phyloP scores from a whole-genome alignment of 768 basidiomycete species.

The Fomitopsis pulvina region DNA sequence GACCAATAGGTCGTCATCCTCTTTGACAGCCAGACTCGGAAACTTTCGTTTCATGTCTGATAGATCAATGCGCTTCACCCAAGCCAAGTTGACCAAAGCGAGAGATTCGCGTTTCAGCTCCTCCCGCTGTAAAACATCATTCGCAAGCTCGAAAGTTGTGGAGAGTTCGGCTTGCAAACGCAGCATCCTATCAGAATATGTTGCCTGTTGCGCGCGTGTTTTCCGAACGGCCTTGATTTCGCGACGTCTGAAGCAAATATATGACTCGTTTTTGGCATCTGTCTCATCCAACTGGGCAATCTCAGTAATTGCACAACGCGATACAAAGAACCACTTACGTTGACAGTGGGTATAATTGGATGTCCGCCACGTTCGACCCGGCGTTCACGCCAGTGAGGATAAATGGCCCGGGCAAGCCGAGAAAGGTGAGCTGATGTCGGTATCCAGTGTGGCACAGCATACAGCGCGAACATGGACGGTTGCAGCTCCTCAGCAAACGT shows the following conservation, averaged over 20 bases:
- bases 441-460: conserved; percentile 59
- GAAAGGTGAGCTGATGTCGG: conserved; percentile 57
- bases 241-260: conserved; percentile 93
- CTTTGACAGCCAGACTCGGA: conserved; percentile 50
- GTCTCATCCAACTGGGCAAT: conserved; percentile 72
- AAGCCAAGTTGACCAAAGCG: conserved; percentile 55
- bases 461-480: conserved; percentile 62
- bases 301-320: background rate
- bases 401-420: conserved; percentile 66
- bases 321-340: conserved; percentile 45
- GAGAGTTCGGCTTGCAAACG: conserved; percentile 75
- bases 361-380: conserved; percentile 76
- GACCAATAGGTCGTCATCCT: conserved; percentile 64
- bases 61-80: conserved; percentile 71
- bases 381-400: conserved; percentile 88
- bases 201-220: conserved; percentile 86
- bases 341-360: conserved; percentile 79
- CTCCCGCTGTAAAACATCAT: conserved; percentile 65
- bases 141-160: conserved; percentile 67
- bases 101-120: conserved; percentile 62
- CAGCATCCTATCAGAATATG: conserved; percentile 82
- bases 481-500: conserved; percentile 55
- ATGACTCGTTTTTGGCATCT: conserved; percentile 86
- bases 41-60: conserved; percentile 77
- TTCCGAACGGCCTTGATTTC: conserved; percentile 94